These are phyloP conservation scores for Lachancea fermentati DNA, from an alignment of 805 yeast genomes.

Conservation along the genomic window DNA sequence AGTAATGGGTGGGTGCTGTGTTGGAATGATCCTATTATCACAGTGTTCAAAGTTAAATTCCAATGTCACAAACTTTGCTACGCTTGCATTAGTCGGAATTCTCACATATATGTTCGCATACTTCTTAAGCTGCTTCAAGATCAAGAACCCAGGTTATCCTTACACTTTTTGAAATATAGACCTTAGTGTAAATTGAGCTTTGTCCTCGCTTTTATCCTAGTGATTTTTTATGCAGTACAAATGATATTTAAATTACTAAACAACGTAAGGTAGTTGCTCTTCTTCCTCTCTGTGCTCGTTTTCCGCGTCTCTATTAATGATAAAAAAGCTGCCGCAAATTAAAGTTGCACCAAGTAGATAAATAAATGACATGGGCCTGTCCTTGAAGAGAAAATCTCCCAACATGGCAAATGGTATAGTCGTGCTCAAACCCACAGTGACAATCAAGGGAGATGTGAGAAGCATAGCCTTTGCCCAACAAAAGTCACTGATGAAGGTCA, in stretches of 20 bases:
- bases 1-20: conserved; percentile 38
- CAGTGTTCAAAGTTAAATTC: conserved; percentile 13
- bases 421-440: conserved; percentile 87
- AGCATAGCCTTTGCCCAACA: conserved; percentile 96
- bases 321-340: conserved; percentile 77
- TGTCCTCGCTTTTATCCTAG: neutral
- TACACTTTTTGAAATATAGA: conserved; percentile 11
- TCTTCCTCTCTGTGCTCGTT: conserved; percentile 37
- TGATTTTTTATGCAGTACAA: conserved; percentile 3
- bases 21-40: conserved; percentile 39
- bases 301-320: conserved; percentile 74
- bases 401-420: conserved; percentile 94
- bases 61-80: conserved; percentile 18
- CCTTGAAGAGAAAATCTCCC: conserved; percentile 76
- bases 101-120: conserved; percentile 22
- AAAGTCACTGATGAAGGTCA: conserved; percentile 83
- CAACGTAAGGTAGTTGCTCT: neutral
- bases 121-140: conserved; percentile 22
- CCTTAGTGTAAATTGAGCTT: neutral
- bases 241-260: conserved; percentile 2
- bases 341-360: conserved; percentile 77
- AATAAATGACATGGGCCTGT: conserved; percentile 50
- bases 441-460: conserved; percentile 88
- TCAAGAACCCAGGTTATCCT: conserved; percentile 30
- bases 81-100: conserved; percentile 12